Conservation (phyloP, 1,139 yeast species). For the Candida frijolesensis region DNA sequence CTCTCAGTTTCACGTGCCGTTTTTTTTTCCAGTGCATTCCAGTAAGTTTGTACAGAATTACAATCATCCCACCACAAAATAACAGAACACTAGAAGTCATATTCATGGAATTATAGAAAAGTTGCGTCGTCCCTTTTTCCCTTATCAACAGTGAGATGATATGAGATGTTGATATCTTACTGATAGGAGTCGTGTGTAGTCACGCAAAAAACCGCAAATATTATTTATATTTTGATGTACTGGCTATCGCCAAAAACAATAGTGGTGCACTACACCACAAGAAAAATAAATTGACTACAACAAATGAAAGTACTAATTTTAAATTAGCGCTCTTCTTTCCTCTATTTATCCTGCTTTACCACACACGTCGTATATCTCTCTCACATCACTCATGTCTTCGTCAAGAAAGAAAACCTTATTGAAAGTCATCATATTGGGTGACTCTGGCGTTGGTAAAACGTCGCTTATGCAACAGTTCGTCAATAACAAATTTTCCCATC, state of each 20-base stretch:
- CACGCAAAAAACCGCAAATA: no score
- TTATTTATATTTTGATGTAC: no score
- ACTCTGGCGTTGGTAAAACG: conserved; percentile 97
- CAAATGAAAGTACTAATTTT: neutral
- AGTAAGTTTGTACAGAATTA: no score
- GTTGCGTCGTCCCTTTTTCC: no score
- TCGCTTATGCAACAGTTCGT: conserved; percentile 96
- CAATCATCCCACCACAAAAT: no score
- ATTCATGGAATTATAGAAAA: no score
- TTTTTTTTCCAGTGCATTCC: no score
- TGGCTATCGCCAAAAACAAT: neutral
- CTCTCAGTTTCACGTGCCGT: no score
- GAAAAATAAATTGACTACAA: neutral
- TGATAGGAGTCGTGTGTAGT: no score
- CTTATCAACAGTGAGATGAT: no score
- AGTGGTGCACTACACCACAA: neutral
- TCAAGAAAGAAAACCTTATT: conserved; percentile 85
- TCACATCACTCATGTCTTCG: conserved; percentile 57
- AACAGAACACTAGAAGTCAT: no score
- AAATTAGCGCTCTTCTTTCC: neutral
- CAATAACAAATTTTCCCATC: conserved; percentile 91
- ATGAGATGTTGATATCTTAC: no score
- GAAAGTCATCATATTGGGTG: conserved; percentile 93
- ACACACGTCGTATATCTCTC: neutral
- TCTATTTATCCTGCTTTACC: neutral